Base-by-base conservation (phyloP, 305 asterid genomes). In the Petunia hybrid region DNA sequence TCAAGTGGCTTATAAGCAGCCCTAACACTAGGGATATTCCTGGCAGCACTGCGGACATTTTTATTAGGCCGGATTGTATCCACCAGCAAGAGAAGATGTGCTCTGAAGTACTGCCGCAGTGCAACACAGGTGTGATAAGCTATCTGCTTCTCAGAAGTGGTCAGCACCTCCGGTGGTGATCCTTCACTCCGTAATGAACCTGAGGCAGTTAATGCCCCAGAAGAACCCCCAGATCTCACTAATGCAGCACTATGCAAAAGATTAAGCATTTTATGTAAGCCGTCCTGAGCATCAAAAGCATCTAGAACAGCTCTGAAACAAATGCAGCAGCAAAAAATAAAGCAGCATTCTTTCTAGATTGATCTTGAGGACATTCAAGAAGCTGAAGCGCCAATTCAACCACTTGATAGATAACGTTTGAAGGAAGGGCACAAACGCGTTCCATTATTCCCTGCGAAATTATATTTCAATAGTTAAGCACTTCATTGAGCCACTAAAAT, bases 111-210 rank as follows among this genome's bases (percentile, higher is more conserved):
- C 85, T 92, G 97, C 8, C 97, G 88, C 80, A 97, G 86, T 65
- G 99, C 97, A 53, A 93, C 92, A 87, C 97, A 94, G 53, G 97
- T 93, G 86, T 95, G 99, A 85, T 90, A 95, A 80, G 99, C 98
- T 84, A 97, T 95, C 89, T 95, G 99, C 87, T 97, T 97, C 88
- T 95, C 98, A 46, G 97, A 92, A 77, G 97, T 91, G 80, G 99
- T 97, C 85, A 97, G 87, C 13, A 91, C 98, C 73, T 93, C 99
- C 10, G 97, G 86, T 83, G 97, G 94, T 76, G 97, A 91, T 59
- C 97, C 91, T 36, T 92, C 98, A 90, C 85, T 94, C 82, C 95
- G 91, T 86, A 93, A 92, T 65, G 95, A 83, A 56, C 92, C 97
- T 40, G 95, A 71, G 82, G 90, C 91, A 87, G 86, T 86, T 79